Evolutionary conservation across 1,284 basidiomycete genomes (phyloP), one percentile per base, ranked within the genome.

Genomic region (Ceratobasidium papillatum): DNA sequence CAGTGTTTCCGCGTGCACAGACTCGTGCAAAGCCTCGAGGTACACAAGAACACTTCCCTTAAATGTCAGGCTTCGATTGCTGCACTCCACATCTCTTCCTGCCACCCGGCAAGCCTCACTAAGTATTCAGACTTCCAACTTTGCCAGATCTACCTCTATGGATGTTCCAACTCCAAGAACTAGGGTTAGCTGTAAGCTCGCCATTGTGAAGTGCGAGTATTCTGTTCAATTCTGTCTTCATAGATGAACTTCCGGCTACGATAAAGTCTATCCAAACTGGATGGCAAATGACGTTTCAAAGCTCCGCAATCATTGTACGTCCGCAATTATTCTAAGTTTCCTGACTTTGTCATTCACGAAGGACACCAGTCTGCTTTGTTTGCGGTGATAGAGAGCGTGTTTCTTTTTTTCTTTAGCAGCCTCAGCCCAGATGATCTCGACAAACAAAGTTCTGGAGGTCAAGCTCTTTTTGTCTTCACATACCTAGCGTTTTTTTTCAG

Each of bases 221-320:
- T 14, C 38, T 5, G 14, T 7, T 41, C 14, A 7, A 41, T 41
- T 41, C 38, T 14, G 38, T 9, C 22, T 59, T 59, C 12, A 34
- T 47, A 71, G 66, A 71, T 34, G 66, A 59, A 4, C 54, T 71
- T 25, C 66, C 66, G 22, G 51, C 66, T 4, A 71, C 66, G 1
- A 71, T 71, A 11, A 71, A 71, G 30, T 71, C 66, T 17, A 59
- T 71, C 22, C 66, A 71, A 30, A 25, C 54, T 25, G 66, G 66
- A 11, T 71, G 66, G 66, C 41, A 47, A n/a, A 41, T 22, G 30
- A 71, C 66, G 8, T 71, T 71, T n/a, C 66, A 71, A 25, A 71
- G 54, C 54, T 47, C 66, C 1, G 56, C 49, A 9, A 47, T 59
- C n/a, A 71, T 71, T 12, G 66, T 71, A 34, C 27, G 54, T 19